Evolutionary conservation across 176 grass and related monocot genomes (phyloP), one percentile per base, ranked within the genome.

Genomic region (Pontederia crassipes): DNA sequence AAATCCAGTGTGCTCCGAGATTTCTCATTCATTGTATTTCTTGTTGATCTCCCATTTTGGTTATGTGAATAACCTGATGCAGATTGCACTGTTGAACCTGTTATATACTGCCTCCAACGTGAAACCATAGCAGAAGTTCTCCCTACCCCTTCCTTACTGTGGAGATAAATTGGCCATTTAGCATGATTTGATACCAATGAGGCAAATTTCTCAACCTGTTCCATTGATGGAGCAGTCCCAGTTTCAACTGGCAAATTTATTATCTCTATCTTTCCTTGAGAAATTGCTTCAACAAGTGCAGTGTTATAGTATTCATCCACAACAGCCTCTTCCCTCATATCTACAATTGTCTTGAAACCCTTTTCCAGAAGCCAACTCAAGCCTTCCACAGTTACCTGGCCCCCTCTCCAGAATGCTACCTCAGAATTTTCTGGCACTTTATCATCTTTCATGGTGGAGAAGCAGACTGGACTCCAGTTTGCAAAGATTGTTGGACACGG

Each of bases 41-140:
- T 86, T 60, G 67, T 61, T 13, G 57, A 11, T 59, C 79, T 92
- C 52, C 68, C 82, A 75, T 86, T 92, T 17, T 74, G 59, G 60
- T 59, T 82, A 17, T 49, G 54, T 64, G 73, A 67, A 40, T 8
- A 52, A 10, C 55, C 77, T 71, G 78, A 74, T 35, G 48, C 62
- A 74, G 69, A 45, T 64, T 77, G 48, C 64, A 82, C 80, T 71
- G 86, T 81, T 18, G 61, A 63, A 57, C 87, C 84, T 79, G 81
- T 80, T 72, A 85, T 48, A 67, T 78, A 74, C 49, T 98, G 93
- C 70, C 81, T 92, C 88, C 88, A 98, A 79, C 93, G 85, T 56
- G 88, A 98, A 65, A 98, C 84, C 93, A 98, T 98, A 48, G 84
- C 93, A 78, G 87, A 89, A 9, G 93, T 77, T 77, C 88, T 92